Base-by-base conservation (phyloP, 768 basidiomycete genomes). In the Rhizopogon sp. region DNA sequence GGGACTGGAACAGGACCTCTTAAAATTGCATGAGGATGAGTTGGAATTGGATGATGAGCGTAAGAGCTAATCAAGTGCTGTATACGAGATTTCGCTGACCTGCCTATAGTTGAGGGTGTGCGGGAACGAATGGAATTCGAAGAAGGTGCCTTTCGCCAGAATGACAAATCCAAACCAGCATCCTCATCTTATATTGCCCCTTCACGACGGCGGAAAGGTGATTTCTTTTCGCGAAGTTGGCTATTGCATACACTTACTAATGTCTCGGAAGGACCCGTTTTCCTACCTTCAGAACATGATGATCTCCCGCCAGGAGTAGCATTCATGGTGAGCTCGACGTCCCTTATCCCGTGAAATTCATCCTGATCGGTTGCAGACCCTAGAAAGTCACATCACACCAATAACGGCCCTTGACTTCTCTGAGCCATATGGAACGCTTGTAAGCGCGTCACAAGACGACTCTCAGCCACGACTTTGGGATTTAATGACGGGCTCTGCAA, bases 231-330 rank as follows among this genome's bases (percentile, higher is more conserved):
- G 9, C 0, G 28, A 2, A 50, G 29, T 8, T n/a, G 10, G 42
- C 13, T 49, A 9, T 33, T 17, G 42, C 43, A n/a, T 5, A 29
- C 10, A 43, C 58, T 59, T 58, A 66, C 31, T 49, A 52, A 39
- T 11, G 16, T 29, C 40, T 51, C 25, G 41, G 9, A 56, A 87
- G 95, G 96, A 2, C 95, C 96, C 0, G 91, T 91, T 16, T 98
- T 99, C 76, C 69, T 99, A 45, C 97, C 97, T 4, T 97, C 94
- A 16, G 97, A 98, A 67, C 97, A 99, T 61, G 93, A 94, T 61
- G 93, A 97, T 52, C 77, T 99, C 31, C 97, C 97, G 8, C 82
- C 87, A 7, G 93, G 93, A 1, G 84, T 98, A 5, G 97, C 96
- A 11, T 99, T 99, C 73, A 98, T 99, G 95, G 93, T 92, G 71